These are phyloP conservation scores for Hapsidospora chrysogenum DNA, from an alignment of 495 filamentous ascomycete species.

Conservation along the genomic window DNA sequence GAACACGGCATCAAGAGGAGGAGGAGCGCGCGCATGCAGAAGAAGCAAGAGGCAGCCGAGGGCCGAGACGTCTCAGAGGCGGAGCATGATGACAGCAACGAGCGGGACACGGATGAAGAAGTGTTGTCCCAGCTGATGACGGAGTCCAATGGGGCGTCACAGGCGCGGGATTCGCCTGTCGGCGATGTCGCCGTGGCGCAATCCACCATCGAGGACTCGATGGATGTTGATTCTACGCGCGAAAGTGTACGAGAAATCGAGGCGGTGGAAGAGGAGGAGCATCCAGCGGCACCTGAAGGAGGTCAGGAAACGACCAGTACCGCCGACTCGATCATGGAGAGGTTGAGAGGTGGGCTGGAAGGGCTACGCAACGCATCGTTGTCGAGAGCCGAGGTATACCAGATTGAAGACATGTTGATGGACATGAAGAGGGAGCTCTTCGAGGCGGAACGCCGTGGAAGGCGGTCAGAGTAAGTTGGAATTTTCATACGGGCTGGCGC, in stretches of 20 bases:
- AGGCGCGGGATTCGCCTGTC: no score
- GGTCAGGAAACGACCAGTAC: conserved; percentile 3
- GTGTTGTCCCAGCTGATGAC: neutral
- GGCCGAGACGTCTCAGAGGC: neutral
- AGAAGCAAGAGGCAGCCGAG: neutral
- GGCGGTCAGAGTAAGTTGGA: conserved; percentile 4
- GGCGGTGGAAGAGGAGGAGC: conserved; percentile 4
- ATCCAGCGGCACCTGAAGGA: neutral
- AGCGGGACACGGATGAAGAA: conserved; percentile 2
- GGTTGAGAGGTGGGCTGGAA: conserved; percentile 21
- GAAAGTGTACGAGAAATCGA: no score
- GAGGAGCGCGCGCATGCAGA: neutral
- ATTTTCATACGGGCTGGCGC: neutral
- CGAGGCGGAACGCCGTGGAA: conserved; percentile 37
- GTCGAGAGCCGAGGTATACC: conserved; percentile 31
- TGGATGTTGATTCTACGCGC: neutral
- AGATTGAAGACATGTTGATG: conserved; percentile 51
- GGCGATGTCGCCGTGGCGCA: neutral
- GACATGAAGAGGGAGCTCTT: conserved; percentile 48
- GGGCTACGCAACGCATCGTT: conserved; percentile 33
- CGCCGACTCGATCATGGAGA: conserved; percentile 2
- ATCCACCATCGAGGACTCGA: neutral
- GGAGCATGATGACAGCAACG: no score
- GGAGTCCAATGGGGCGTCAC: neutral
- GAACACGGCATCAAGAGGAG: neutral